These are phyloP conservation scores for Cinnamomum chago DNA, from an alignment of 164 flowering plant species.

Conservation along the genomic window DNA sequence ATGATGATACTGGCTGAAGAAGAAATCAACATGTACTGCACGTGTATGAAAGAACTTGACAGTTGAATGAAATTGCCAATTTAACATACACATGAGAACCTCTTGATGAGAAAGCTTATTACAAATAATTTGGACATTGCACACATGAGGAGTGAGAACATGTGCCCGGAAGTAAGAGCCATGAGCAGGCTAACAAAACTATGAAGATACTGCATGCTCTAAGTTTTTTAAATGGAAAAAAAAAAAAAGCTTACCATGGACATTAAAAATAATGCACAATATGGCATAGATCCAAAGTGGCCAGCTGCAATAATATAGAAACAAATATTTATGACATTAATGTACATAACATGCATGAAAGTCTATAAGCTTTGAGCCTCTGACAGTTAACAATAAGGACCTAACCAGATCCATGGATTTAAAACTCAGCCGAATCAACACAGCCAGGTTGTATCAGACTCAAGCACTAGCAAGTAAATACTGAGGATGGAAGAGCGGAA, in stretches of 20 bases:
- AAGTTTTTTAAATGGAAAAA: not conserved
- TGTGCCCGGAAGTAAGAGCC: not conserved
- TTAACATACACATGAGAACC: not conserved
- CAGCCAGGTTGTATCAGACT: too few relatives aligned
- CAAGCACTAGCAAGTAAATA: too few relatives aligned
- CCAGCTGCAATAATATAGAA: slow-evolving; percentile 56
- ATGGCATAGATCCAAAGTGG: slow-evolving; percentile 93
- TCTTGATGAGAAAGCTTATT: not conserved
- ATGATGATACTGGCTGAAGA: not conserved
- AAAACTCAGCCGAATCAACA: too few relatives aligned
- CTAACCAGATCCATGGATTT: too few relatives aligned
- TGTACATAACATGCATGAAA: not conserved
- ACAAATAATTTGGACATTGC: not conserved
- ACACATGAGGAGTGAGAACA: too few relatives aligned
- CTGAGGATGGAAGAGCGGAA: too few relatives aligned
- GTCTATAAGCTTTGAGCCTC: too few relatives aligned
- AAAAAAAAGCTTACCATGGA: slow-evolving; percentile 62
- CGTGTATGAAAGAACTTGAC: too few relatives aligned
- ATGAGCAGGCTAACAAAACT: not conserved
- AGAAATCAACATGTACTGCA: too few relatives aligned
- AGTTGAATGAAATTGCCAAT: too few relatives aligned
- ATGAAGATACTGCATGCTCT: not conserved
- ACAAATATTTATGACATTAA: not conserved
- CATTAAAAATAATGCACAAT: slow-evolving; percentile 77
- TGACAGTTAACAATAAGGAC: too few relatives aligned